Base-by-base conservation (phyloP, 2,329 filamentous ascomycete genomes). In the Elsinoe ampelina region DNA sequence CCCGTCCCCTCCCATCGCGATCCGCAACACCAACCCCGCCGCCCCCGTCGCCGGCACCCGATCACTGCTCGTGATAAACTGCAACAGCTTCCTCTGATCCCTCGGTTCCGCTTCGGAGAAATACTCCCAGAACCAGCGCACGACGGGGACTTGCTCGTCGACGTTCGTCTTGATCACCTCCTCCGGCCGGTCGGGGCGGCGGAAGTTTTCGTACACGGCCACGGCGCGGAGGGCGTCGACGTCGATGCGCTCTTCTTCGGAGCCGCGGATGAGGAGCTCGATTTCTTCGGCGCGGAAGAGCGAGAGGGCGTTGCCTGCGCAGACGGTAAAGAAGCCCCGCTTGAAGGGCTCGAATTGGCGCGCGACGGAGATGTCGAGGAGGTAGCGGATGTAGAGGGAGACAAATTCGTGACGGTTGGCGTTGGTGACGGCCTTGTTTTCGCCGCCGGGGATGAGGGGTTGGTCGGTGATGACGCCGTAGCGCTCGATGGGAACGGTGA, bases 281-380 rank as follows among this genome's bases (percentile, higher is more conserved):
- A 96, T 95, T 69, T 96, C 91, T 68, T 95, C 90, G 0, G 91
- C 86, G 13, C 88, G 82, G 70, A 95, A 95, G 1, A 96, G 79
- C 1, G 86, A 89, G 35, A 95, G 76, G 0, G 91, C 90, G 67
- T 93, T 95, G 35, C 90, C 89, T 35, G 86, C 87, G 67, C 89
- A 95, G 26, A 95, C 89, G 0, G 87, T 95, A 69, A 89, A 96
- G 71, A 96, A 96, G 0, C 91, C 91, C 56, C 90, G 82, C 68
- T 93, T 93, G 77, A 96, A 96, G 0, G 91, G 90, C 67, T 95
- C 89, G 62, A 95, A 96, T 66, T 95, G 90, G 39, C 88, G 80
- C 38, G 81, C 75, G 1, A 95, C 86, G 0, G 87, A 80, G 5
- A 79, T 83, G 64, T 95, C 89, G 10, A 96, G 81, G 8, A 92